Evolutionary conservation across 2,329 filamentous ascomycete genomes (phyloP), one percentile per base, ranked within the genome.

Genomic region (Penicillium sp.): DNA sequence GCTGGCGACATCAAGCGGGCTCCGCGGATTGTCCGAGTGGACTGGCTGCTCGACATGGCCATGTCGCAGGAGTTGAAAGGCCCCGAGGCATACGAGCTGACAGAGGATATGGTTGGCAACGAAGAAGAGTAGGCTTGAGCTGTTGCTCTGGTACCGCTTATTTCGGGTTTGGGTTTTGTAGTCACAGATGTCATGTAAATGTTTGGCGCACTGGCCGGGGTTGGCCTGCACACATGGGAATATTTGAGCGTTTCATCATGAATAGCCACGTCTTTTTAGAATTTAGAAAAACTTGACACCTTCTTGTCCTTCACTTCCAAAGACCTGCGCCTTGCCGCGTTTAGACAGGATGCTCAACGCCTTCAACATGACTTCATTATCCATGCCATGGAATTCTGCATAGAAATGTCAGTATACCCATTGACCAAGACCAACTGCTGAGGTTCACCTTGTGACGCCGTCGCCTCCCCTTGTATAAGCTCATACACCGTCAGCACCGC

Each of bases 251-350:
- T 58, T 59, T 53, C n/a, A 43, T 57, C 48, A 64, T 58, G 63
- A 66, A 65, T 67, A 65, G 57, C 65, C 64, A 67, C 37, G 62
- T 63, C 56, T 58, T 57, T 87, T 87, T 79, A 97, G 73, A 98
- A 98, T 57, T 87, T 79, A 97, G 73, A 98, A 98, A 79, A 99
- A 98, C 79, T 99, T 99, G 63, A 98, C 91, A 68, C 95, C 95
- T 69, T 90, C 86, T 59, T 90, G 90, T 71, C 93, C 91, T 68
- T 93, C 92, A 53, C 86, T 85, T 33, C 93, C 93, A 77, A 99
- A 98, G 26, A 98, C 86, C 75, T 98, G 93, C 14, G 93, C 93
- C 77, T 90, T 96, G 65, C 92, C 92, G 61, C 89, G 85, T 81
- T 96, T 96, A 35, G 96, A 93, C 48, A 97, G 82, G 49, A 95